A percentile compares a stretch with the other conserved stretches of the same genome.
These are phyloP conservation scores for Eimeria nieschulzi DNA, from an alignment of 169 alveolate genomes.

Conservation along the genomic window DNA sequence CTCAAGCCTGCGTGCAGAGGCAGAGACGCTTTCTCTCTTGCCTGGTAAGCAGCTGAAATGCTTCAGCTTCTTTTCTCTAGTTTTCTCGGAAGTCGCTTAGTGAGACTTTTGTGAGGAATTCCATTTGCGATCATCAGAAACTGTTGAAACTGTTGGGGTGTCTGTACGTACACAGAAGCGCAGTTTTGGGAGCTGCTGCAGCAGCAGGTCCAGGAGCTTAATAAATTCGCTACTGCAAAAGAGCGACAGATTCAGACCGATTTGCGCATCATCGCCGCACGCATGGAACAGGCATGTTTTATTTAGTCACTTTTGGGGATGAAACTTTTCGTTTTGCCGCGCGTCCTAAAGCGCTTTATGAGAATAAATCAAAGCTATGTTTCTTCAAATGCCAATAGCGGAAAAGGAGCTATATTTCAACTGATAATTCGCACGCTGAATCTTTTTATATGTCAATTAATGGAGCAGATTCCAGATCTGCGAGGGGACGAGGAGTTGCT, in stretches of 20 bases:
- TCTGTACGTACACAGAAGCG: slow-evolving; percentile 28
- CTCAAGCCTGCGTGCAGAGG: slow-evolving; percentile 57
- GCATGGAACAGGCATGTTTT: slow-evolving; percentile 51
- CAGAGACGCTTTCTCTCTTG: slow-evolving; percentile 55
- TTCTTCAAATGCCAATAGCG: too few relatives aligned
- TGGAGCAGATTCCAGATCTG: not conserved
- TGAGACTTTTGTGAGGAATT: too few relatives aligned
- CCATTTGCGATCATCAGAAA: too few relatives aligned
- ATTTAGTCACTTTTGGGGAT: not conserved
- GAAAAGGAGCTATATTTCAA: not conserved
- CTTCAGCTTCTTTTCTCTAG: too few relatives aligned
- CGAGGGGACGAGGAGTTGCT: slow-evolving; percentile 55
- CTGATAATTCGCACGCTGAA: not conserved
- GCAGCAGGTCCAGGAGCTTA: slow-evolving; percentile 69
- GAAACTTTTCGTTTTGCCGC: not conserved
- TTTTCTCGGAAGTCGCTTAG: too few relatives aligned
- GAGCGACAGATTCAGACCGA: slow-evolving; percentile 49
- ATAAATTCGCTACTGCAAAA: slow-evolving; percentile 56
- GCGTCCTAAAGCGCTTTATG: not conserved
- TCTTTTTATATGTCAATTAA: not conserved
- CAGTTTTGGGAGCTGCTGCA: slow-evolving; percentile 71
- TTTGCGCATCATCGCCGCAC: slow-evolving; percentile 48
- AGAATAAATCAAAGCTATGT: too few relatives aligned
- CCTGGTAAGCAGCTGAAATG: slow-evolving; percentile 28
- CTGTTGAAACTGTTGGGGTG: too few relatives aligned